Evolutionary conservation across 805 yeast species (phyloP), one percentile per base, ranked within the genome.

Genomic region (Schwanniomyces occidentalis): DNA sequence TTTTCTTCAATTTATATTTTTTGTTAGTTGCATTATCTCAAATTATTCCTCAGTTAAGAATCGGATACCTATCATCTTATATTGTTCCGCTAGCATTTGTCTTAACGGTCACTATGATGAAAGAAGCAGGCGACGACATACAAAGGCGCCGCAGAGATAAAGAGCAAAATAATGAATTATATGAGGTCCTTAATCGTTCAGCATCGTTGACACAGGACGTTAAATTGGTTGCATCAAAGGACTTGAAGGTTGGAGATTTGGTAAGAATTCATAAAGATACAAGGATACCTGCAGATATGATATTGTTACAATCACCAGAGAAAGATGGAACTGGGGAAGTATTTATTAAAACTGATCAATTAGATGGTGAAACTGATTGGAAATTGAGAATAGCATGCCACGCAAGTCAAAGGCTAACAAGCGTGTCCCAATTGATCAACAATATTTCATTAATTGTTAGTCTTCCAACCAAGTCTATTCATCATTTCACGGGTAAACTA

Each of bases 351-450:
- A 93, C 99, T 0, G 99, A 93, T 65, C 99, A 93, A 63, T 69
- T 93, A 32, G 99, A 93, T 60, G 99, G 99, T 54, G 99, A 93
- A 60, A 93, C 99, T 5, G 99, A 93, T 63, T 93, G 99, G 99
- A 93, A 93, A 58, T 69, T 93, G 36, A 71, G 99, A 49, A 64
- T 86, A 24, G 93, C 96, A 0, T 74, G 82, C 30, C 73, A 80
- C 8, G 51, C 80, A 18, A 86, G 96, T 1, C 98, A 91, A 54
- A 58, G 58, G 22, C 46, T 77, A 27, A 31, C 47, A 2, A 59
- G 76, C 8, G 62, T 73, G n/a, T 65, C 68, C 31, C 77, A 75
- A 30, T 54, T 85, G 32, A 68, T 69, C 20, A 72, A 75, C 38
- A 71, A 80, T 28, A 45, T 65, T 10, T 58, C 68, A 15, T 67